These are phyloP conservation scores for Sporisorium iseilematis-ciliati DNA, from an alignment of 1,284 basidiomycete species.

Conservation along the genomic window DNA sequence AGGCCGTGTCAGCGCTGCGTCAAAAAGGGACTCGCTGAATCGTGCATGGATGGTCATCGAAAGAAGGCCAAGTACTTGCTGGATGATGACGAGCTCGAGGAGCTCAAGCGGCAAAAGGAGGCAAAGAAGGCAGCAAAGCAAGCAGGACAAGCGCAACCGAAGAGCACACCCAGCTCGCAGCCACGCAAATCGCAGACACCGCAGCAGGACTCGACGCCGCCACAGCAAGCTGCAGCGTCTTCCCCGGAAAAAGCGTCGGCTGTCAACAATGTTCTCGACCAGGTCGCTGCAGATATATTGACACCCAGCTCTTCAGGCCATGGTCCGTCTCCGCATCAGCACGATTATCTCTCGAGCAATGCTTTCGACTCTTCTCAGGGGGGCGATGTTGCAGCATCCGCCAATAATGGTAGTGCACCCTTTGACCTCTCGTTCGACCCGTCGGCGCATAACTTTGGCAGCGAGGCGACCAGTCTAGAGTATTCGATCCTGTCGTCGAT, in stretches of 20 bases:
- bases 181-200: constrained; percentile 11
- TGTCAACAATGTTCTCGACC: constrained; percentile 43
- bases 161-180: constrained; percentile 7
- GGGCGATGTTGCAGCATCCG: constrained; percentile 15
- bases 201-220: constrained; percentile 21
- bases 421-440: constrained; percentile 74
- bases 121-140: constrained; percentile 50
- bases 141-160: constrained; percentile 25
- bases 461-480: constrained; percentile 88
- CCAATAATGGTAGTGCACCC: constrained; percentile 16
- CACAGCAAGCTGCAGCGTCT: constrained; percentile 16
- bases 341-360: constrained; percentile 52
- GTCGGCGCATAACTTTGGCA: constrained; percentile 79
- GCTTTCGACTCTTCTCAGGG: constrained; percentile 33
- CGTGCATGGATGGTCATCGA: constrained; percentile 91
- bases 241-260: constrained; percentile 37
- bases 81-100: constrained; percentile 66
- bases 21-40: constrained; percentile 89
- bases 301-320: constrained; percentile 45
- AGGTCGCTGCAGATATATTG: constrained; percentile 24
- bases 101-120: constrained; percentile 56
- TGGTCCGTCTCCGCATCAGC: constrained; percentile 44
- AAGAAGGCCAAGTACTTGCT: constrained; percentile 94
- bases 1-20: constrained; percentile 94
- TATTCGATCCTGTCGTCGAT: constrained; percentile 93